A percentile compares a stretch with the other conserved stretches of the same genome.
Conservation (phyloP, 257 asterid genomes). For the Plectranthus barbatus region DNA sequence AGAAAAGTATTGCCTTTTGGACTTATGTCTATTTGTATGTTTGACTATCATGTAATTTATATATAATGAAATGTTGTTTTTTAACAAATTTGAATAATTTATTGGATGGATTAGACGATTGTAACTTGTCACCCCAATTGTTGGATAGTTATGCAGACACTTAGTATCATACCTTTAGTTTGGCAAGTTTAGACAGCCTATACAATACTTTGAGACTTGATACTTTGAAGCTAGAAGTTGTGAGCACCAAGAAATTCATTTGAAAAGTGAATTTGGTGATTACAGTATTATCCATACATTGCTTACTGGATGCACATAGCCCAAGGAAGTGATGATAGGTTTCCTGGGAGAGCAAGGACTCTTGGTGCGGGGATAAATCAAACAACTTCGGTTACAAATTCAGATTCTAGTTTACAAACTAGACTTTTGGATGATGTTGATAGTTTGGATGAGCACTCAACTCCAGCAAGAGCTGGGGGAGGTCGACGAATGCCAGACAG, state of each 20-base stretch:
- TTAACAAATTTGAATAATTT: not conserved
- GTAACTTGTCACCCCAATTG: not conserved
- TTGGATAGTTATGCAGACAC: not conserved
- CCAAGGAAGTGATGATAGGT: slow-evolving; percentile 43
- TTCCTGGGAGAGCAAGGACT: slow-evolving; percentile 83
- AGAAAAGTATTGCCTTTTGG: not conserved
- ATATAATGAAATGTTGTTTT: not conserved
- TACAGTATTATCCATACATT: not conserved
- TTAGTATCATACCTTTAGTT: not conserved
- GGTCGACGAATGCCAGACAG: slow-evolving; percentile 25
- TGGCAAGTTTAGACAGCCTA: not conserved
- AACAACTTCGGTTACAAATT: slow-evolving; percentile 31
- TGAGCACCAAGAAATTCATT: not conserved
- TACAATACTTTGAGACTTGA: not conserved
- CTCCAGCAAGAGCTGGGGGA: slow-evolving; percentile 30
- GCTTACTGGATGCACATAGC: slow-evolving; percentile 33
- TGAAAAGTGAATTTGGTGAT: not conserved
- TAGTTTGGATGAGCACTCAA: slow-evolving; percentile 28
- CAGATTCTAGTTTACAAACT: slow-evolving; percentile 64
- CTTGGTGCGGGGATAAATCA: slow-evolving; percentile 41
- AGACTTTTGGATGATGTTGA: slow-evolving; percentile 60
- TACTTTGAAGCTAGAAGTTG: not conserved
- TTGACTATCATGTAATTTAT: no score
- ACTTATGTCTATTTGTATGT: not conserved
- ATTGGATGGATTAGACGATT: not conserved